Conservation (phyloP, 2,329 filamentous ascomycete species). For the Epichloe scottii region DNA sequence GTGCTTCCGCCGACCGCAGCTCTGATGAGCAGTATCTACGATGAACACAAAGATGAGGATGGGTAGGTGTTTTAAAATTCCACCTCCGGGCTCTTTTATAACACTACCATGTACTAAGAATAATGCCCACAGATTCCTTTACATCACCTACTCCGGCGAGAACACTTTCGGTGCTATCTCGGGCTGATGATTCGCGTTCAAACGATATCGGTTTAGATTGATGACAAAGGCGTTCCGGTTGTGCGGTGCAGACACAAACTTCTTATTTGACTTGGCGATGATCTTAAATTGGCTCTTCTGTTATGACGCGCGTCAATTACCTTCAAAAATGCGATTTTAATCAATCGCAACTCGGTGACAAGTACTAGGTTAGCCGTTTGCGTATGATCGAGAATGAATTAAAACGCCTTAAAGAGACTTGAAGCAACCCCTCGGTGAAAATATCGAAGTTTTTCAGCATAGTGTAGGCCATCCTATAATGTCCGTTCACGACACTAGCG, state of each 20-base stretch:
- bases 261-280: slow-evolving; percentile 6
- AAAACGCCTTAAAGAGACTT: not conserved
- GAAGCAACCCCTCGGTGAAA: not conserved
- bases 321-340: not conserved
- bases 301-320: slow-evolving; percentile 9
- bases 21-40: slow-evolving; percentile 98
- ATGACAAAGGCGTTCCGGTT: slow-evolving; percentile 21
- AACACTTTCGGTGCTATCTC: slow-evolving; percentile 75
- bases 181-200: not conserved
- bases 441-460: too few relatives aligned
- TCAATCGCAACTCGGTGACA: not conserved
- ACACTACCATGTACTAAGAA: slow-evolving; percentile 6
- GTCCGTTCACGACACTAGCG: not conserved
- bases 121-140: slow-evolving; percentile 58
- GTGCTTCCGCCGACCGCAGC: slow-evolving; percentile 92
- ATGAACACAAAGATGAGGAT: slow-evolving; percentile 88
- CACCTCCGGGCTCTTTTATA: not conserved
- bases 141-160: slow-evolving; percentile 99
- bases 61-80: slow-evolving; percentile 32
- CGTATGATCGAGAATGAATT: not conserved
- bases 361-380: slow-evolving; percentile 1
- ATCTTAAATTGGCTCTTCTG: not conserved
- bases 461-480: not conserved
- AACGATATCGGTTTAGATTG: not conserved
- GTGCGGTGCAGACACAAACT: slow-evolving; percentile 16